Conservation (phyloP, 2,329 filamentous ascomycete genomes). For the Amylocarpus encephaloides region DNA sequence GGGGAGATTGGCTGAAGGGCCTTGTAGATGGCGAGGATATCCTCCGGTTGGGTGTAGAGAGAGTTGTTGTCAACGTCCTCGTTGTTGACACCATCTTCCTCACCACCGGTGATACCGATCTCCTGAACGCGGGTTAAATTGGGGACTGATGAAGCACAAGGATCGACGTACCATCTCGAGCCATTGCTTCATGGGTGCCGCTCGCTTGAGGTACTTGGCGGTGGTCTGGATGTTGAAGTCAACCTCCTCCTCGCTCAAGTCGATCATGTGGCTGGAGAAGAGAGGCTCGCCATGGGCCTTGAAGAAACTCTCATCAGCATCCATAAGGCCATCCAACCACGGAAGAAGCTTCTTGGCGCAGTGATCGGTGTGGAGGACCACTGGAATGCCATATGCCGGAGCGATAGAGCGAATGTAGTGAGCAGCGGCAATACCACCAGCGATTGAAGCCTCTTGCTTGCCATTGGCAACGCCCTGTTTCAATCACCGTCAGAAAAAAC, state of each 20-base stretch:
- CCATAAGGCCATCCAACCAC: conserved; percentile 94
- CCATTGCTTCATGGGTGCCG: conserved; percentile 96
- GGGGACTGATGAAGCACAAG: not conserved
- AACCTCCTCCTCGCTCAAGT: conserved; percentile 86
- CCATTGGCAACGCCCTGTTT: conserved; percentile 66
- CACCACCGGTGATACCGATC: conserved; percentile 92
- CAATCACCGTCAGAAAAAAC: conserved; percentile 9
- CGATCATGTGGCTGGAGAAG: conserved; percentile 98
- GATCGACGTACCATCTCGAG: conserved; percentile 78
- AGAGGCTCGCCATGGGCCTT: conserved; percentile 87
- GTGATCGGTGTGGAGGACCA: conserved; percentile 95
- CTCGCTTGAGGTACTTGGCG: conserved; percentile 86
- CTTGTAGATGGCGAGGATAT: conserved; percentile 88
- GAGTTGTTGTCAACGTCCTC: conserved; percentile 94
- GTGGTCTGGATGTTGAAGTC: conserved; percentile 90
- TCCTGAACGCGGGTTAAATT: conserved; percentile 40
- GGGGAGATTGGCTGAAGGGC: conserved; percentile 78
- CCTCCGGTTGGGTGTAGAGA: conserved; percentile 96
- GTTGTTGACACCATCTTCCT: conserved; percentile 99
- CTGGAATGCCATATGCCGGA: conserved; percentile 80
- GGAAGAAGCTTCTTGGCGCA: conserved; percentile 99
- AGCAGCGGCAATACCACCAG: conserved; percentile 79
- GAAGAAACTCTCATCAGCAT: conserved; percentile 92
- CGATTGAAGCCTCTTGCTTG: conserved; percentile 82
- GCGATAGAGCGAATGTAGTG: conserved; percentile 90